Conservation (phyloP, 2,329 filamentous ascomycete species). For the Calycina marina region DNA sequence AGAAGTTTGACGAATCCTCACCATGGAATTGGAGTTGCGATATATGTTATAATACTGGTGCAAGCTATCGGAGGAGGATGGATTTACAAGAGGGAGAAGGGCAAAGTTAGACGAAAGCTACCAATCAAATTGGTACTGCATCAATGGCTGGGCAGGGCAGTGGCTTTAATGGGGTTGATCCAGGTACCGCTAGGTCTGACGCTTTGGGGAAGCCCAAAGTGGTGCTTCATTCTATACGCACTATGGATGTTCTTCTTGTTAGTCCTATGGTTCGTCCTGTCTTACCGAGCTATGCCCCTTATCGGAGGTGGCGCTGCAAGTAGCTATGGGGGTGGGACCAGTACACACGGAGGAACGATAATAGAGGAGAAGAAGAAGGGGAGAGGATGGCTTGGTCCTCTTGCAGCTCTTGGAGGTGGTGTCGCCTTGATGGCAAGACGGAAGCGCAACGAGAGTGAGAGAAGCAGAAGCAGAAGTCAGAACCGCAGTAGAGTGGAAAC, state of each 20-base stretch:
- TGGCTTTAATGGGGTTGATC: conserved; percentile 68
- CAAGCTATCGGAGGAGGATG: conserved; percentile 58
- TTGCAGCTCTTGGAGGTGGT: conserved; percentile 41
- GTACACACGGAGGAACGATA: conserved; percentile 29
- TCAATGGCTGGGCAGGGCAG: conserved; percentile 69
- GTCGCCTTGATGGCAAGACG: conserved; percentile 33
- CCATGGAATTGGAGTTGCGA: conserved; percentile 68
- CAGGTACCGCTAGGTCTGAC: conserved; percentile 84
- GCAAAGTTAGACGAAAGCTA: conserved; percentile 29
- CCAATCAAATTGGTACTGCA: conserved; percentile 39
- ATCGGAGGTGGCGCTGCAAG: conserved; percentile 21
- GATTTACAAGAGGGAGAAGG: conserved; percentile 28
- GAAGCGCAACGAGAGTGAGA: conserved; percentile 18
- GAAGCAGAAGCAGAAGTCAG: conserved; percentile 10
- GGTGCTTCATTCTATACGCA: conserved; percentile 73
- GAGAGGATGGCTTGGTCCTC: conserved; percentile 35
- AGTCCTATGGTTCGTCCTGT: conserved; percentile 64
- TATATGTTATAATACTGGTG: conserved; percentile 58
- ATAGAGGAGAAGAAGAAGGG: conserved; percentile 30
- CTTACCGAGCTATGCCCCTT: conserved; percentile 49
- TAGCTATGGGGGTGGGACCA: conserved; percentile 5
- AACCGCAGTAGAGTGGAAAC: conserved; percentile 29
- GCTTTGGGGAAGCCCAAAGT: conserved; percentile 78
- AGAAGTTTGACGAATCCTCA: conserved; percentile 68
- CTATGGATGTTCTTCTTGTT: conserved; percentile 63